Evolutionary conservation across 78 protist genomes (phyloP), one percentile per base, ranked within the genome.

Genomic region (Cavenderia fasciculata): DNA sequence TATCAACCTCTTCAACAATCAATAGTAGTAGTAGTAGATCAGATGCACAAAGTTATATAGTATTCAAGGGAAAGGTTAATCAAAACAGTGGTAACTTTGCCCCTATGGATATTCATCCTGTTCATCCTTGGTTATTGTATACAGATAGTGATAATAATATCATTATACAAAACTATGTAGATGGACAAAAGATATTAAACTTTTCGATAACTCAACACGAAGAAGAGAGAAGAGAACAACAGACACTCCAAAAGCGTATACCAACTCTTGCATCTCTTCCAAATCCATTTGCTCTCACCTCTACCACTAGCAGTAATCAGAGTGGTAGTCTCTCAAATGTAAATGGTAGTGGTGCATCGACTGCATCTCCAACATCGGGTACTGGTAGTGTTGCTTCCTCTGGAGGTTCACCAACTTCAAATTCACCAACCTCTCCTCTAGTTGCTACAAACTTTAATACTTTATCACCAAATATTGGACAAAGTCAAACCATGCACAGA

Each of bases 171-270:
- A 82, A 82, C 49, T 82, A 82, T 43, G 29, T 52, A 27, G 68
- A 66, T 36, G 49, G 59, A 54, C 76, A 82, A 66, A 82, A 68
- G 59, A 65, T 82, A 68, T 56, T 82, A 44, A 82, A 82, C 27
- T 82, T 82, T 40, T 82, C 89, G 52, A 82, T 82, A 68, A 6
- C 41, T 10, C 89, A 82, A 56, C 89, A 82, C 41, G 89, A 68
- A 36, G 89, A 82, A 68, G 89, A 82, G 36, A 46, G 72, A 33
- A 49, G 77, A 44, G 89, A 82, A 56, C 69, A 44, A 18, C 47
- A 46, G 12, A 10, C 66, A 18, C 34, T 78, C 8, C 89, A 82
- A 52, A 47, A 54, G 40, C n/a, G 25, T 6, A 62, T 82, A 31
- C 75, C 78, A 21, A 82, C 75, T 21, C 49, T 82, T 11, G 65